These are phyloP conservation scores for Akanthomyces lecanii DNA, from an alignment of 2,329 filamentous ascomycete genomes.

Conservation along the genomic window DNA sequence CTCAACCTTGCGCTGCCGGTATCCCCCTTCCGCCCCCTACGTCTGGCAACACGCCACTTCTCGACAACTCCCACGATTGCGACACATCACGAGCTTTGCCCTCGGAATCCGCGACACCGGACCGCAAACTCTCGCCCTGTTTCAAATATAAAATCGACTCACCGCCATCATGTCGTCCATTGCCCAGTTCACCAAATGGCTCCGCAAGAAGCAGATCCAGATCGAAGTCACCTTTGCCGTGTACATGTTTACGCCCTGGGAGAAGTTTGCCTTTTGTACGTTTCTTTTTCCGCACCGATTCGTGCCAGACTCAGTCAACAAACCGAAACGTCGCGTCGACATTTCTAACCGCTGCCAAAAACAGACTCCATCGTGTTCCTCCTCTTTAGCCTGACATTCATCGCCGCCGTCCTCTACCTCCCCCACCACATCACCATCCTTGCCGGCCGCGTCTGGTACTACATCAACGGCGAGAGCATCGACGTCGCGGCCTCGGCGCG, in stretches of 20 bases:
- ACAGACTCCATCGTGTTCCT: slow-evolving; percentile 92
- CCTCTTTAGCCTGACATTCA: slow-evolving; percentile 77
- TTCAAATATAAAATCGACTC: not conserved
- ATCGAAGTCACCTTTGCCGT: slow-evolving; percentile 95
- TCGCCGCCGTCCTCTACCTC: slow-evolving; percentile 86
- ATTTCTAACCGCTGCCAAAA: slow-evolving; percentile 39
- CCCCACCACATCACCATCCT: slow-evolving; percentile 85
- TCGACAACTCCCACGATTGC: not conserved
- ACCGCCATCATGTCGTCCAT: slow-evolving; percentile 32
- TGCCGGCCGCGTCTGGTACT: slow-evolving; percentile 85
- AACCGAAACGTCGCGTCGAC: slow-evolving; percentile 30
- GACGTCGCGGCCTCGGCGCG: slow-evolving; percentile 38
- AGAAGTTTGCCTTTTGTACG: slow-evolving; percentile 97
- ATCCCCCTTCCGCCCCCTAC: too few relatives aligned
- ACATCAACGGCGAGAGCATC: slow-evolving; percentile 77
- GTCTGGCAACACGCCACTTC: too few relatives aligned
- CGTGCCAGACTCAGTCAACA: too few relatives aligned
- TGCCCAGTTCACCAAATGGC: slow-evolving; percentile 68
- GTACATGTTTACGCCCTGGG: slow-evolving; percentile 94
- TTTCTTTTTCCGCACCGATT: slow-evolving; percentile 17
- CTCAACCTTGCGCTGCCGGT: not conserved
- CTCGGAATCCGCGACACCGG: not conserved
- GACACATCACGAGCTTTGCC: not conserved
- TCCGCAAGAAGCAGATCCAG: slow-evolving; percentile 94
- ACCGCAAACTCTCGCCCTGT: not conserved